Base-by-base conservation (phyloP, 192 early-diverging fungal species). In the Spinellus fusiger region DNA sequence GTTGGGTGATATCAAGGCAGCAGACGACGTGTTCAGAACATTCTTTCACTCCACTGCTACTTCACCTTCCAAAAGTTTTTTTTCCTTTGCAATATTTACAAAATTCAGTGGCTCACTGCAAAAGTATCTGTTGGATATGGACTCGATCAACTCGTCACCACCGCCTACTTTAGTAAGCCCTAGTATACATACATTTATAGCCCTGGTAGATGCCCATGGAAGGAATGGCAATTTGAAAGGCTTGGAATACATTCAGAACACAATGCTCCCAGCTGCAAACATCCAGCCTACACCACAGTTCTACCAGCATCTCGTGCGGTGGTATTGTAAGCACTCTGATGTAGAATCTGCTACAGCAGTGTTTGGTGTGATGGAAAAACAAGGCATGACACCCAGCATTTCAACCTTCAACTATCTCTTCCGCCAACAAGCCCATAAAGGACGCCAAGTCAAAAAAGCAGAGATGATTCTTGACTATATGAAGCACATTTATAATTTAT, bases 161-260 rank as follows among this genome's bases (percentile, higher is more conserved):
- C 22, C 28, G 16, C 2, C 13, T 38, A 22, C 16, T 9, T 29
- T 7, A 28, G 51, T 53, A 6, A 48, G 32, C 5, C 70, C 70
- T 27, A 34, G 57, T 2, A 46, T 38, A 9, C 38, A 57, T n/a
- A 62, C 62, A 12, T 74, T 74, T 18, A 35, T 44, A 1, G 35
- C 72, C 4, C 55, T 74, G 25, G 61, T 74, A 20, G 59, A 74
- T 38, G 66, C 72, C 5, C 67, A 74, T n/a, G 72, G 72, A 5
- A 13, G 48, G 5, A 34, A 53, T 15, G 63, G 63, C 49, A 65
- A 74, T 47, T 10, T 65, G 6, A 23, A 37, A 4, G 55, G 59
- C 3, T 25, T 74, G 48, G 18, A 49, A 6, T 29, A 65, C 6
- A 74, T 74, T 29, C 68, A 74, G 40, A 38, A 57, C 1, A 58